A percentile compares a stretch with the other conserved stretches of the same genome.
phyloP scores from a whole-genome alignment of 768 basidiomycete species.

The Nidula microcarpa region DNA sequence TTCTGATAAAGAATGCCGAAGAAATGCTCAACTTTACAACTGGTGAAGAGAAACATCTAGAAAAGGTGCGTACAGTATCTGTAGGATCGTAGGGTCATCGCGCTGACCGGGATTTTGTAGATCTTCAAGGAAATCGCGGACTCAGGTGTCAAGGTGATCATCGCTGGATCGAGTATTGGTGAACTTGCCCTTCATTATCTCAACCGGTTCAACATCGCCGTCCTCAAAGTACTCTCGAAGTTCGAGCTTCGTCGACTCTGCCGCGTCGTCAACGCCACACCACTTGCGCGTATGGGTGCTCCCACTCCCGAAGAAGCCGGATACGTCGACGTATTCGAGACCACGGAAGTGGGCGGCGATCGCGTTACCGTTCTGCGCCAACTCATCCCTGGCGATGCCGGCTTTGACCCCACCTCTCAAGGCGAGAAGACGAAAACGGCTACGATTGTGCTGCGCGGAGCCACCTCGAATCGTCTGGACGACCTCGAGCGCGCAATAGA shows the following conservation, averaged over 20 bases:
- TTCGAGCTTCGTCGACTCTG: conserved; percentile 94
- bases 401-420: conserved; percentile 45
- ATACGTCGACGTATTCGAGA: conserved; percentile 91
- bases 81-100: too few relatives aligned
- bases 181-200: conserved; percentile 98
- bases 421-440: conserved; percentile 83
- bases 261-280: conserved; percentile 94
- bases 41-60: conserved; percentile 95
- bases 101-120: conserved; percentile 29
- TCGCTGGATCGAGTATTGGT: conserved; percentile 90
- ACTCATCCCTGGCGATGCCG: conserved; percentile 60
- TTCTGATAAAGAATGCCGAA: conserved; percentile 90
- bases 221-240: conserved; percentile 96
- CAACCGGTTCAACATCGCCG: conserved; percentile 88
- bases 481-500: conserved; percentile 96
- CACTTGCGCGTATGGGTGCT: conserved; percentile 92
- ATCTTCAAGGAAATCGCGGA: conserved; percentile 97
- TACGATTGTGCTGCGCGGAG: conserved; percentile 93
- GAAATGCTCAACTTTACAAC: conserved; percentile 97
- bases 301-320: conserved; percentile 97
- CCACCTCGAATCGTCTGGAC: conserved; percentile 91
- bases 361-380: conserved; percentile 96
- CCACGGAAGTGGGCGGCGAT: conserved; percentile 94
- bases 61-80: conserved; percentile 52
- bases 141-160: conserved; percentile 89